Conservation (phyloP, 2,329 filamentous ascomycete genomes). For the Stagonosporopsis vannaccii region DNA sequence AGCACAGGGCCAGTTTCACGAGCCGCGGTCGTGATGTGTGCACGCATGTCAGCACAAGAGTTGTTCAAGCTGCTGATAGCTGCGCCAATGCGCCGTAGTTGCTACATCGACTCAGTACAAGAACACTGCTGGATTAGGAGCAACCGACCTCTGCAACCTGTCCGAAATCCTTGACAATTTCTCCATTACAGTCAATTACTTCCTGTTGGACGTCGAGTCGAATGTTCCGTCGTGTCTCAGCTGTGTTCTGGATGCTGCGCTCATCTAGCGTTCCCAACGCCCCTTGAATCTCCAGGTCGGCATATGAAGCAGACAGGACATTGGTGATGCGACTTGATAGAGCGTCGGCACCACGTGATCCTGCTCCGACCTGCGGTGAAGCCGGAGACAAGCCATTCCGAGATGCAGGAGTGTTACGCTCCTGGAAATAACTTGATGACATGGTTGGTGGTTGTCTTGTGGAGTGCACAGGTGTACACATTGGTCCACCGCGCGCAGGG, state of each 20-base stretch:
- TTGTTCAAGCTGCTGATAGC: conserved; percentile 81
- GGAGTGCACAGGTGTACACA: conserved; percentile 22
- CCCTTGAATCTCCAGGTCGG: conserved; percentile 89
- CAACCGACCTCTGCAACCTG: conserved; percentile 78
- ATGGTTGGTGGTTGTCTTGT: conserved; percentile 27
- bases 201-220: conserved; percentile 88
- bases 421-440: conserved; percentile 43
- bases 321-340: conserved; percentile 82
- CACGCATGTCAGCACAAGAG: conserved; percentile 81
- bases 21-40: conserved; percentile 77
- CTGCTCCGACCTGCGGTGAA: conserved; percentile 30
- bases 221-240: conserved; percentile 79
- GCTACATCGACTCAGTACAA: conserved; percentile 60
- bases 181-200: conserved; percentile 89
- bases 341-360: conserved; percentile 63
- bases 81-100: conserved; percentile 83
- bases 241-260: conserved; percentile 73
- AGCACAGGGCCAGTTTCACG: conserved; percentile 76
- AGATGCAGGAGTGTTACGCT: conserved; percentile 35
- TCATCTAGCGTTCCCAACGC: conserved; percentile 80
- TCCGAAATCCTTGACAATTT: conserved; percentile 87
- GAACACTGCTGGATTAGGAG: neutral
- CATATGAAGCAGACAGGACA: conserved; percentile 89
- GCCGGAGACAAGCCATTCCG: conserved; percentile 40
- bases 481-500: conserved; percentile 18